Evolutionary conservation across 345 rosid species (phyloP).

Genomic region (Pugionium cornutum): DNA sequence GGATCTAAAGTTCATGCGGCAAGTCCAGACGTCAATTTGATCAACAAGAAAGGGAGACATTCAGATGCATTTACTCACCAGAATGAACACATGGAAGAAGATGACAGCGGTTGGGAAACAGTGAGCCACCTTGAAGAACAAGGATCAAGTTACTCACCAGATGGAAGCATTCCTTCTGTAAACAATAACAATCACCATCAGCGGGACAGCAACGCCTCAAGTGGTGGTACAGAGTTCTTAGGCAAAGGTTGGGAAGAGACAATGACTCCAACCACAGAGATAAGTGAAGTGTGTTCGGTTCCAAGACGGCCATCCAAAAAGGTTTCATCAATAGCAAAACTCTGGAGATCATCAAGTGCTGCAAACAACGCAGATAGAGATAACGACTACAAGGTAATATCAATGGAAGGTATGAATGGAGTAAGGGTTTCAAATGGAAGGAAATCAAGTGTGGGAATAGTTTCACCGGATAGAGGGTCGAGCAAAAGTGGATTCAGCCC

Average conservation of each 20-base stretch:
- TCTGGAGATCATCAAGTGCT: slow-evolving; percentile 62
- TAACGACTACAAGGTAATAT: slow-evolving; percentile 61
- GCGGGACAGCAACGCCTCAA: slow-evolving; percentile 52
- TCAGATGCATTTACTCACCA: slow-evolving; percentile 40
- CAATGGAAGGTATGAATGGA: slow-evolving; percentile 69
- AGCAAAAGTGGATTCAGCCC: slow-evolving; percentile 69
- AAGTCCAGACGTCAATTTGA: slow-evolving; percentile 52
- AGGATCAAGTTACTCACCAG: slow-evolving; percentile 72
- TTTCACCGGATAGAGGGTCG: slow-evolving; percentile 66
- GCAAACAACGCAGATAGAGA: slow-evolving; percentile 60
- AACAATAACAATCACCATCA: slow-evolving; percentile 42
- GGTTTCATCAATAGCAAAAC: slow-evolving; percentile 70
- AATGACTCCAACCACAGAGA: slow-evolving; percentile 57
- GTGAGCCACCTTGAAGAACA: slow-evolving; percentile 85
- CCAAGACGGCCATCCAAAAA: slow-evolving; percentile 58
- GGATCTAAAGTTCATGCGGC: slow-evolving; percentile 49
- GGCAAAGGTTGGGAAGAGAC: neutral
- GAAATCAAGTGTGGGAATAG: slow-evolving; percentile 55
- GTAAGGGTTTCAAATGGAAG: slow-evolving; percentile 75
- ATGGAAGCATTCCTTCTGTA: slow-evolving; percentile 56
- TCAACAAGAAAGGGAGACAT: slow-evolving; percentile 42
- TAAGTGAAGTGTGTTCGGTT: slow-evolving; percentile 60
- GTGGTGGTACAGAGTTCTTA: slow-evolving; percentile 52
- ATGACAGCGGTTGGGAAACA: slow-evolving; percentile 90
- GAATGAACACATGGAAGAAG: slow-evolving; percentile 67